Evolutionary conservation across 2,329 filamentous ascomycete species (phyloP).

Genomic region (Phoma sp.): DNA sequence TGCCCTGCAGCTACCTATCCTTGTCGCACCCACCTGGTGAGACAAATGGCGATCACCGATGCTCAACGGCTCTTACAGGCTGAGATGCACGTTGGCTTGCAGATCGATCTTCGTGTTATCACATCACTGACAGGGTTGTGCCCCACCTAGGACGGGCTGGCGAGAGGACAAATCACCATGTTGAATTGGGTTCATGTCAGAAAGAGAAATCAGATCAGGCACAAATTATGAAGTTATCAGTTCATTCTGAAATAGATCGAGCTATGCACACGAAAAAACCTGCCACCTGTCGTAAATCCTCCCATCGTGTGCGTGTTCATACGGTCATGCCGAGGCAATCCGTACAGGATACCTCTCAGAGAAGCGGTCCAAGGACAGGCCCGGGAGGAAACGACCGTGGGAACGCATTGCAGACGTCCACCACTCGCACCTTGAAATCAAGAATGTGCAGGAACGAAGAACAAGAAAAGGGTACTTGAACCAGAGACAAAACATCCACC

Average conservation of each 20-base stretch:
- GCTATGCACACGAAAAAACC: slow-evolving; percentile 38
- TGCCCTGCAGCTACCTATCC: slow-evolving; percentile 6
- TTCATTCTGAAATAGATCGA: slow-evolving; percentile 39
- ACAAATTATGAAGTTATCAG: slow-evolving; percentile 23
- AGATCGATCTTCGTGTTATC: slow-evolving; percentile 12
- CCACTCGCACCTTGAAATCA: slow-evolving; percentile 18
- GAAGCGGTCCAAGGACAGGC: not conserved
- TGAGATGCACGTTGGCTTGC: slow-evolving; percentile 1
- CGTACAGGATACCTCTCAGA: slow-evolving; percentile 15
- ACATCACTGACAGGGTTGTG: slow-evolving; percentile 22
- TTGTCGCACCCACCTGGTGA: slow-evolving; percentile 11
- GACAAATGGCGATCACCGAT: slow-evolving; percentile 4
- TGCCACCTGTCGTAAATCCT: slow-evolving; percentile 30
- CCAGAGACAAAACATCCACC: slow-evolving; percentile 24
- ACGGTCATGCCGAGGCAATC: slow-evolving; percentile 38
- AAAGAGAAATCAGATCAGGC: not conserved
- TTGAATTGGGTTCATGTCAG: not conserved
- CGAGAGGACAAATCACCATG: not conserved
- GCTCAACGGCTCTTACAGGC: slow-evolving; percentile 9
- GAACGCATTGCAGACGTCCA: not conserved
- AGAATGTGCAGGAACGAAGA: slow-evolving; percentile 22
- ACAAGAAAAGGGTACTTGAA: slow-evolving; percentile 16
- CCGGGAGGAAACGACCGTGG: slow-evolving; percentile 18
- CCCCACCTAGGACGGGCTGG: not conserved
- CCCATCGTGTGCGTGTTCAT: slow-evolving; percentile 23